Percentiles rank a stretch among this genome's conserved stretches.
These are phyloP conservation scores for Ophiorrhiza pumila DNA, from an alignment of 257 asterid genomes.

Conservation along the genomic window DNA sequence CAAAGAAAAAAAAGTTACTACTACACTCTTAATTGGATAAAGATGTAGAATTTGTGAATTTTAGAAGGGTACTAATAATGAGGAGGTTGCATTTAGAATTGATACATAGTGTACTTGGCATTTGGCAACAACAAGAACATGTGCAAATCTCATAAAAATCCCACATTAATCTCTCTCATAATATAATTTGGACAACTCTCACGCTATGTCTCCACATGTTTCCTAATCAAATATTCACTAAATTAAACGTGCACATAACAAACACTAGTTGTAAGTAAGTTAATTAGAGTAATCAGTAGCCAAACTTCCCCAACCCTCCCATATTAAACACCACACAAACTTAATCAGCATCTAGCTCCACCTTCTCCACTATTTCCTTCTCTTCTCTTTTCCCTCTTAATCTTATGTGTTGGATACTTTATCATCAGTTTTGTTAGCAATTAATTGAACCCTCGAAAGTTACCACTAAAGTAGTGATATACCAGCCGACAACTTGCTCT, in stretches of 20 bases:
- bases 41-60: too few species aligned
- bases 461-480: not conserved
- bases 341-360: not conserved
- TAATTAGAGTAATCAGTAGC: conserved; percentile 7
- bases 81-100: conserved; percentile 18
- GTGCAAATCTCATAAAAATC: conserved; percentile 29
- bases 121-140: conserved; percentile 32
- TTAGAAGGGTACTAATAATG: not conserved
- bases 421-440: not conserved
- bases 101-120: conserved; percentile 20
- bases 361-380: too few species aligned
- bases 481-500: not conserved
- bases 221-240: conserved; percentile 33
- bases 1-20: too few species aligned
- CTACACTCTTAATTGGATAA: too few species aligned
- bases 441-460: too few species aligned
- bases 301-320: conserved; percentile 23
- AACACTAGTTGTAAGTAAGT: conserved; percentile 16
- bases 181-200: conserved; percentile 34
- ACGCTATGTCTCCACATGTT: conserved; percentile 43
- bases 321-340: not conserved
- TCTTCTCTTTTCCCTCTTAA: not conserved
- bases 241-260: conserved; percentile 46
- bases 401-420: not conserved
- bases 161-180: conserved; percentile 12